Evolutionary conservation across 1,139 yeast species (phyloP), one percentile per base, ranked within the genome.

Genomic region (Saccharomyces hybrid): DNA sequence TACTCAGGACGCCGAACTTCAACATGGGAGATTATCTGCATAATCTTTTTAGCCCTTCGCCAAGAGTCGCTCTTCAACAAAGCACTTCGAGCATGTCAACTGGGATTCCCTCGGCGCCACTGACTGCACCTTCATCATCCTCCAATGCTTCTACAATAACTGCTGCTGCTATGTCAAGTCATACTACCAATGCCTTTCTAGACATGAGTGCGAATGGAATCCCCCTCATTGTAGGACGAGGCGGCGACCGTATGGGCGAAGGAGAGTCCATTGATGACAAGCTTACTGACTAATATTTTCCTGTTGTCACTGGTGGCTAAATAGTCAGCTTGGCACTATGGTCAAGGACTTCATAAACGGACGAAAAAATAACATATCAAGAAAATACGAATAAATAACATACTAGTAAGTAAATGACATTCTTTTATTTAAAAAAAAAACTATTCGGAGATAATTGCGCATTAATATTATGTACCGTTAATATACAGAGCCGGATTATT

Each of bases 1-100:
- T 67, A n/a, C 54, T 66, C 29, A 65, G 62, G 51, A 67, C 69
- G 5, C 70, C 70, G 7, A 68, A 67, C 52, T 69, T 69, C 53
- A 66, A 67, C 58, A 67, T 69, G 70, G 70, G 70, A 3, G 71
- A 69, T 52, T 68, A 68, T 57, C 66, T 69, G 16, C 71, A 67
- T 53, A 67, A 62, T 42, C 57, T 69, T n/a, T 69, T 69, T 58
- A 66, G 70, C 53, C 72, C 72, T n/a, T 68, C 71, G 8, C 72
- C 72, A 23, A 62, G 67, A 28, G 60, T 64, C 9, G 31, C 57
- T 9, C 32, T 31, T 27, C 31, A 34, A 34, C 41, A 47, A 32
- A 23, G n/a, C 23, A 38, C 42, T 11, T 38, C 42, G 11, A 16
- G 42, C 6, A 38, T 5, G 23, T 38, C 42, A 38, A 16, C 42